Conservation (phyloP, 2,329 filamentous ascomycete species). For the Aspergillus niger region DNA sequence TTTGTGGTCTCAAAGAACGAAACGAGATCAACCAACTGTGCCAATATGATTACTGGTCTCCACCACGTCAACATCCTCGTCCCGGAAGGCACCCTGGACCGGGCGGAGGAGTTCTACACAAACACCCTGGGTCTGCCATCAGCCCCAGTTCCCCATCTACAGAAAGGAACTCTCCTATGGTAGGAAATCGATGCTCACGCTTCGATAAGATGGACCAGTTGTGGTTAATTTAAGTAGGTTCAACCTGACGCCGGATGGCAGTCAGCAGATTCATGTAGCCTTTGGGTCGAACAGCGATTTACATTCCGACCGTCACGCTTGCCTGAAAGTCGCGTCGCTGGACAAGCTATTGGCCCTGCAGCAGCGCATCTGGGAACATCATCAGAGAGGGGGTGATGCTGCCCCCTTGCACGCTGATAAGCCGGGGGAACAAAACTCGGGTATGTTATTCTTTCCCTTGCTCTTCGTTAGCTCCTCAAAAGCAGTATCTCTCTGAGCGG, state of each 20-base stretch:
- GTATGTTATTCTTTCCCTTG: constrained; percentile 28
- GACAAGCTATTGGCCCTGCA: constrained; percentile 54
- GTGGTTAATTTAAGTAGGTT: constrained; percentile 40
- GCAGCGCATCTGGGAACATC: constrained; percentile 55
- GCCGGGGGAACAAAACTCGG: constrained; percentile 53
- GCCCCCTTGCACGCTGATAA: constrained; percentile 58
- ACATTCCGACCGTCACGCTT: constrained; percentile 56
- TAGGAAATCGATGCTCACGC: constrained; percentile 28
- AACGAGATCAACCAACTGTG: not conserved
- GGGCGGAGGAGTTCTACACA: constrained; percentile 58
- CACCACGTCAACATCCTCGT: constrained; percentile 63
- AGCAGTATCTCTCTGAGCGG: not conserved
- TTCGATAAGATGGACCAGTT: not conserved
- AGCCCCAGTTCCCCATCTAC: constrained; percentile 55
- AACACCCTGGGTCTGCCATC: constrained; percentile 58
- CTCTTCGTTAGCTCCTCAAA: not conserved
- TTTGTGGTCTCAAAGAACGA: not conserved
- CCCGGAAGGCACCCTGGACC: constrained; percentile 53
- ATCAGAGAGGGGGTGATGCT: constrained; percentile 48
- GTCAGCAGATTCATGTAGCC: constrained; percentile 61
- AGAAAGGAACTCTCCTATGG: constrained; percentile 58
- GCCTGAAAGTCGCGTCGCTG: constrained; percentile 55
- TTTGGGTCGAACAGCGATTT: constrained; percentile 44
- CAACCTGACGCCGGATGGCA: constrained; percentile 55
- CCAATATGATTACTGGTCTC: constrained; percentile 54